These are phyloP conservation scores for Herpotrichia juniperi DNA, from an alignment of 2,329 filamentous ascomycete genomes.

Conservation along the genomic window DNA sequence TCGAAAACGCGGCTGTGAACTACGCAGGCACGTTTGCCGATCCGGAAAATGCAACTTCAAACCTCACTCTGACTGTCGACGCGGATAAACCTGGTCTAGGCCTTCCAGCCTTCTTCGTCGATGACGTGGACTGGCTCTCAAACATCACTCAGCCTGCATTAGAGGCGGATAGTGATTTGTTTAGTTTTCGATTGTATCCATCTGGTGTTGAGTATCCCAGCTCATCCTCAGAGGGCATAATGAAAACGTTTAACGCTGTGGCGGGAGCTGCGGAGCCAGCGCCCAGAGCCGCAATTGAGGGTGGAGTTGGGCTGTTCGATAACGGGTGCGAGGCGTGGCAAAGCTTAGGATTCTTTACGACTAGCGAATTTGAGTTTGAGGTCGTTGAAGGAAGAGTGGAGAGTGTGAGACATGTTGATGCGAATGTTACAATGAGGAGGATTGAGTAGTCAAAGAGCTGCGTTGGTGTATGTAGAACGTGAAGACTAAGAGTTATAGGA, in stretches of 20 bases:
- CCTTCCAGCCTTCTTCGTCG: neutral
- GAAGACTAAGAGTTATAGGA: too few species aligned
- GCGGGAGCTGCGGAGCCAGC: neutral
- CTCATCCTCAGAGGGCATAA: neutral
- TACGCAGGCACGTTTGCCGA: slow-evolving; percentile 6
- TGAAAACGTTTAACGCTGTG: neutral
- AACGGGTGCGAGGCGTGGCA: neutral
- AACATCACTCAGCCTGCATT: slow-evolving; percentile 1
- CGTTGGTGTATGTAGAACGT: neutral
- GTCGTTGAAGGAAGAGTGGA: neutral
- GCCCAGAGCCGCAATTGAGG: neutral
- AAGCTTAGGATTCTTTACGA: neutral
- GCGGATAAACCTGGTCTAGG: slow-evolving; percentile 1
- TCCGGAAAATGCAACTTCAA: neutral
- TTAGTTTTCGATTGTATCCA: neutral
- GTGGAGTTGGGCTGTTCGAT: slow-evolving; percentile 1
- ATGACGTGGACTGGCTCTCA: slow-evolving; percentile 1
- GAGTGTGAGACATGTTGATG: neutral
- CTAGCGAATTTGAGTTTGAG: slow-evolving; percentile 1
- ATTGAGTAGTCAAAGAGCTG: neutral
- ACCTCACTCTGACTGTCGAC: slow-evolving; percentile 4
- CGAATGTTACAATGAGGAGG: slow-evolving; percentile 1
- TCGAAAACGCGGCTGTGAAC: slow-evolving; percentile 1
- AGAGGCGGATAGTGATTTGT: neutral
- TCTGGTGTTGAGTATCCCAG: neutral